These are phyloP conservation scores for Russula lepida DNA, from an alignment of 768 basidiomycete genomes.

Conservation along the genomic window DNA sequence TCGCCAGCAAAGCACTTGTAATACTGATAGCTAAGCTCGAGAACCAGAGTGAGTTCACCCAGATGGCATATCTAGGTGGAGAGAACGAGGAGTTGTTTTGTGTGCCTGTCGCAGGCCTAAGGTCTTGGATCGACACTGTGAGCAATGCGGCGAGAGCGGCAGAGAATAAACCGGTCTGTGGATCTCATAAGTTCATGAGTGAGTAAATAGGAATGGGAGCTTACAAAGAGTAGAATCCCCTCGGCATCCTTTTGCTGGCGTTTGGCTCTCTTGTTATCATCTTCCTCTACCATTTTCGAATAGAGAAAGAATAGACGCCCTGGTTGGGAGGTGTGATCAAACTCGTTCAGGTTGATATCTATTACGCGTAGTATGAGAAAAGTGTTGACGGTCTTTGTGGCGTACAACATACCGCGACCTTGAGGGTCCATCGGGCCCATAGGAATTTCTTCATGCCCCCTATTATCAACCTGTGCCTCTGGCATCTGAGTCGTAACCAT, in stretches of 20 bases:
- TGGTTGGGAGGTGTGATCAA: not conserved
- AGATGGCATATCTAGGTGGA: not conserved
- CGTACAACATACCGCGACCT: too few species aligned
- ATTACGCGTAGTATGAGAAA: too few species aligned
- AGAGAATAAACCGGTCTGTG: not conserved
- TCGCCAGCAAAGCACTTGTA: not conserved
- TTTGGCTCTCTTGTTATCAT: not conserved
- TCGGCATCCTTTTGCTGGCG: not conserved
- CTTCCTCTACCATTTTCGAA: not conserved
- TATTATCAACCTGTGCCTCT: too few species aligned
- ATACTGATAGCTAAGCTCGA: not conserved
- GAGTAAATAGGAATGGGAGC: not conserved
- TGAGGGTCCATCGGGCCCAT: too few species aligned
- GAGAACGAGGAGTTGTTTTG: too few species aligned
- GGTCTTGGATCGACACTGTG: not conserved
- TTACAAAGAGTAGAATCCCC: not conserved
- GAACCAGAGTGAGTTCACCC: not conserved
- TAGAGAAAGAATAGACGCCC: not conserved
- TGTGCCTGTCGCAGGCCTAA: not conserved
- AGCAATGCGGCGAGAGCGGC: not conserved
- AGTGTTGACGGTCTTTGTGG: too few species aligned
- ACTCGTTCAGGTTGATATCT: not conserved
- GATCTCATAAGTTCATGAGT: not conserved
- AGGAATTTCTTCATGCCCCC: too few species aligned
- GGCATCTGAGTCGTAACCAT: too few species aligned